phyloP scores from a whole-genome alignment of 129 eudicot genomes.

The Deinandra increscens region DNA sequence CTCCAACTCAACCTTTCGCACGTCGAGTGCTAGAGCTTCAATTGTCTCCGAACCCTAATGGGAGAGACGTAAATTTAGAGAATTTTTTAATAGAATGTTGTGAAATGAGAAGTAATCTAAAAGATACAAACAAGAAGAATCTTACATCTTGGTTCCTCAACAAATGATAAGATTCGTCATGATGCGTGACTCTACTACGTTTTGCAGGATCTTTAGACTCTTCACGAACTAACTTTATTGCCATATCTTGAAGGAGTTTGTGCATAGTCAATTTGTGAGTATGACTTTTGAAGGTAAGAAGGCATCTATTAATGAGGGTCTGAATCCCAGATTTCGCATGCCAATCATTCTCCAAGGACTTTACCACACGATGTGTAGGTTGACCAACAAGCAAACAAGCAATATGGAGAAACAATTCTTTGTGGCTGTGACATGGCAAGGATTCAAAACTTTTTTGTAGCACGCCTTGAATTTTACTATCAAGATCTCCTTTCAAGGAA shows the following conservation, averaged over 20 bases:
- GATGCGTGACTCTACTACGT: too few species aligned
- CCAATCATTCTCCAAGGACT: slow-evolving; percentile 1
- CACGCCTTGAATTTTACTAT: slow-evolving; percentile 10
- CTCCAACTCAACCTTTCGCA: too few species aligned
- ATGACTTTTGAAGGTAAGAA: slow-evolving; percentile 1
- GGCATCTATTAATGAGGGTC: slow-evolving; percentile 25
- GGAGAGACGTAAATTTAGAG: too few species aligned
- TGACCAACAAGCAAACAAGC: slow-evolving; percentile 40
- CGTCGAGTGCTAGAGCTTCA: too few species aligned
- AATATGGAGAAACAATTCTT: slow-evolving; percentile 31
- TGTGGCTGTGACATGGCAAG: slow-evolving; percentile 19
- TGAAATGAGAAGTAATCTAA: too few species aligned
- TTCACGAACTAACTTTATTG: slow-evolving; percentile 15
- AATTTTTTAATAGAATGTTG: too few species aligned
- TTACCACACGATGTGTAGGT: background rate
- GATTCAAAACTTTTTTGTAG: slow-evolving; percentile 25
- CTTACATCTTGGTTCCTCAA: too few species aligned
- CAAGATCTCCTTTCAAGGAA: slow-evolving; percentile 5
- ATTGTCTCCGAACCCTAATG: too few species aligned
- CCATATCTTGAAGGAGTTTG: slow-evolving; percentile 12
- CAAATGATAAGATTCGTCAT: too few species aligned
- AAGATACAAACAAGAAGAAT: too few species aligned
- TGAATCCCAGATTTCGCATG: slow-evolving; percentile 24
- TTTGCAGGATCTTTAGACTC: slow-evolving; percentile 28
- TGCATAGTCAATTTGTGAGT: slow-evolving; percentile 13